These are phyloP conservation scores for Kurtzmaniella cleridarum DNA, from an alignment of 805 yeast species.

Conservation along the genomic window DNA sequence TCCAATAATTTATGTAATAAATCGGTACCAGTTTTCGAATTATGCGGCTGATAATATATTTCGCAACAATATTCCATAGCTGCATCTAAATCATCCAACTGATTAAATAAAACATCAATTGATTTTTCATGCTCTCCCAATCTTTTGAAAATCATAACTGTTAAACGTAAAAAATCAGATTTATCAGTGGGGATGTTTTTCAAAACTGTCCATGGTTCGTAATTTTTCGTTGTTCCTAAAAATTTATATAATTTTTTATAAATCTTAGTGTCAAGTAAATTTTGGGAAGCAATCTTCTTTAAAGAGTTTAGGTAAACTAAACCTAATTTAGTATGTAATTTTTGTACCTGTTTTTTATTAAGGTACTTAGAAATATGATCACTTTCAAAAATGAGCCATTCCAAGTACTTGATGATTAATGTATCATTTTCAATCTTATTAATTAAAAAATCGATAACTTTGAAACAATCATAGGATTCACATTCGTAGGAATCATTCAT, in stretches of 20 bases:
- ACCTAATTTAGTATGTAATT: conserved; percentile 31
- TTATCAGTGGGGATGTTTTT: conserved; percentile 28
- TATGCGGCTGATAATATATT: conserved; percentile 31
- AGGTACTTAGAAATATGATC: conserved; percentile 19
- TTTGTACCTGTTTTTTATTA: conserved; percentile 13
- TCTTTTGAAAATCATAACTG: conserved; percentile 53
- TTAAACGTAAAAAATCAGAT: conserved; percentile 36
- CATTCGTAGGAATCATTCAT: conserved; percentile 60
- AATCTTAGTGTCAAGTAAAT: conserved; percentile 7
- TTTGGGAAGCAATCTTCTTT: conserved; percentile 9
- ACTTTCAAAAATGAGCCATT: conserved; percentile 36
- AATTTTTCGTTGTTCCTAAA: conserved; percentile 24
- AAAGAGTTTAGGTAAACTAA: conserved; percentile 26
- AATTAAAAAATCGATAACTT: conserved; percentile 50
- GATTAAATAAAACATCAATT: conserved; percentile 54
- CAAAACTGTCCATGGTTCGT: conserved; percentile 33
- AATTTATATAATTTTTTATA: conserved; percentile 30
- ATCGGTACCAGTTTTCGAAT: conserved; percentile 33
- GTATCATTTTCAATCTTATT: conserved; percentile 14
- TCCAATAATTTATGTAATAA: conserved; percentile 49
- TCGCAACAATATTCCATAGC: conserved; percentile 59
- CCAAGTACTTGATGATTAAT: conserved; percentile 38
- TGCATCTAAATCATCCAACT: conserved; percentile 48
- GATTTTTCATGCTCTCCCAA: conserved; percentile 60
- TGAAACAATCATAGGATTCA: conserved; percentile 48